Evolutionary conservation across 805 yeast species (phyloP).

Genomic region (Ogataea polymorpha): DNA sequence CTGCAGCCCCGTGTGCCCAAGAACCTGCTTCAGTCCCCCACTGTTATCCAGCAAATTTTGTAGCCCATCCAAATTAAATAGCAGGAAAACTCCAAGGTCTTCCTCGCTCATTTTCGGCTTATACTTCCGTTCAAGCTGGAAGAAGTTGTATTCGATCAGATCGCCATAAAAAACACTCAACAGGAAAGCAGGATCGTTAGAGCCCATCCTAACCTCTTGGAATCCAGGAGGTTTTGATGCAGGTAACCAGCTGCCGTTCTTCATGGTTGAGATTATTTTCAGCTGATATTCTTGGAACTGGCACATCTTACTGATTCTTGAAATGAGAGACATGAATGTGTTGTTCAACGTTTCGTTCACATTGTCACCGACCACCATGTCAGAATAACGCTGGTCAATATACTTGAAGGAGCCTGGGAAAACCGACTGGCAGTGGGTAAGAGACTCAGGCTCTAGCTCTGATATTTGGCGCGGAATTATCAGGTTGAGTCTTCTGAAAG

Average conservation of each 20-base stretch:
- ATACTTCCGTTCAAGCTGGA: conserved; percentile 61
- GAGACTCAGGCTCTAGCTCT: conserved; percentile 5
- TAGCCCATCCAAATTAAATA: conserved; percentile 69
- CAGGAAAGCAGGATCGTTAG: conserved; percentile 45
- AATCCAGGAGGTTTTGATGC: conserved; percentile 64
- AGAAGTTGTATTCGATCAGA: conserved; percentile 68
- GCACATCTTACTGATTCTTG: conserved; percentile 61
- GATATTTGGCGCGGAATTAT: conserved; percentile 15
- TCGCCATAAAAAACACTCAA: conserved; percentile 72
- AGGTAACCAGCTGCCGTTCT: conserved; percentile 74
- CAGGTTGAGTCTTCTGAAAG: conserved; percentile 17
- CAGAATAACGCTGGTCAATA: conserved; percentile 47
- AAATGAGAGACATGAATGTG: conserved; percentile 60
- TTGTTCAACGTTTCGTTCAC: conserved; percentile 27
- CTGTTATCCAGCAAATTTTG: conserved; percentile 68
- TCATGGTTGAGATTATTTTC: conserved; percentile 46
- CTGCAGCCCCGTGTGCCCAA: conserved; percentile 58
- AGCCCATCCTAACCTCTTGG: conserved; percentile 48
- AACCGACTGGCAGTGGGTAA: conserved; percentile 31
- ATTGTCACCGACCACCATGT: conserved; percentile 58
- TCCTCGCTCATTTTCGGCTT: conserved; percentile 41
- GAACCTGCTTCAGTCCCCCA: conserved; percentile 40
- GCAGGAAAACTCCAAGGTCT: conserved; percentile 64
- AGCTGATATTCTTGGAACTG: conserved; percentile 55
- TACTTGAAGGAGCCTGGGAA: conserved; percentile 55